Evolutionary conservation across 768 basidiomycete species (phyloP).

Genomic region (Pulveroboletus sp.): DNA sequence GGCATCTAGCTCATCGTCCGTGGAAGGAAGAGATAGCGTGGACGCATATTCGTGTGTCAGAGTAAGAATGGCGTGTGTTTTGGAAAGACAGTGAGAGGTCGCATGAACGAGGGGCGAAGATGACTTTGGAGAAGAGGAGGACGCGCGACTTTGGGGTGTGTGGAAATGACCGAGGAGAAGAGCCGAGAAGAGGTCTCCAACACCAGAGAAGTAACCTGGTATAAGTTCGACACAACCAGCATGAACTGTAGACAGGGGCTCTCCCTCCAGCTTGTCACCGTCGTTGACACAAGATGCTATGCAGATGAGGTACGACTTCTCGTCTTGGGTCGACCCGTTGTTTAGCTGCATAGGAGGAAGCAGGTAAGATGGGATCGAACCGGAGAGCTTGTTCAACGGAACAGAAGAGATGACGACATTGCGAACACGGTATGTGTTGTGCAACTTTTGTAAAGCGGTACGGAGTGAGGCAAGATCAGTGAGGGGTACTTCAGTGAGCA

Average conservation of each 20-base stretch:
- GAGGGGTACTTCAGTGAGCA: slow-evolving; percentile 69
- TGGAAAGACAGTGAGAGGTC: slow-evolving; percentile 61
- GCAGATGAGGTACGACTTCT: slow-evolving; percentile 63
- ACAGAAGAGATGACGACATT: slow-evolving; percentile 93
- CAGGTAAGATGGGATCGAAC: slow-evolving; percentile 45
- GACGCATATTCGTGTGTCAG: slow-evolving; percentile 56
- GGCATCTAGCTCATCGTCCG: slow-evolving; percentile 76
- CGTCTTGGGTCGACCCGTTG: slow-evolving; percentile 6
- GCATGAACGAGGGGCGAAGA: slow-evolving; percentile 35
- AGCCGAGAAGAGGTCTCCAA: slow-evolving; percentile 95
- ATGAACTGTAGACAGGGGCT: slow-evolving; percentile 46
- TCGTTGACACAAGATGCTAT: slow-evolving; percentile 57
- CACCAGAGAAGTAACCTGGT: slow-evolving; percentile 92
- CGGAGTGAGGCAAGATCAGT: slow-evolving; percentile 62
- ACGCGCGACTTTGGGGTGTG: slow-evolving; percentile 13
- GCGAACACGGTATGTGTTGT: slow-evolving; percentile 69
- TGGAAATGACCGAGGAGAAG: slow-evolving; percentile 80
- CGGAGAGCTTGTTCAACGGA: slow-evolving; percentile 61
- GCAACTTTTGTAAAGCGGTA: slow-evolving; percentile 66
- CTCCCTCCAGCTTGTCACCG: slow-evolving; percentile 11
- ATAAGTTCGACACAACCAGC: slow-evolving; percentile 72
- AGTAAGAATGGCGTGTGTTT: slow-evolving; percentile 67
- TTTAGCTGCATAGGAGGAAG: slow-evolving; percentile 19
- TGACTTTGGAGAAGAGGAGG: slow-evolving; percentile 2
- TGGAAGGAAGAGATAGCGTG: slow-evolving; percentile 46